These are phyloP conservation scores for Trifolium subterraneum DNA, from an alignment of 306 rosid species.

Conservation along the genomic window DNA sequence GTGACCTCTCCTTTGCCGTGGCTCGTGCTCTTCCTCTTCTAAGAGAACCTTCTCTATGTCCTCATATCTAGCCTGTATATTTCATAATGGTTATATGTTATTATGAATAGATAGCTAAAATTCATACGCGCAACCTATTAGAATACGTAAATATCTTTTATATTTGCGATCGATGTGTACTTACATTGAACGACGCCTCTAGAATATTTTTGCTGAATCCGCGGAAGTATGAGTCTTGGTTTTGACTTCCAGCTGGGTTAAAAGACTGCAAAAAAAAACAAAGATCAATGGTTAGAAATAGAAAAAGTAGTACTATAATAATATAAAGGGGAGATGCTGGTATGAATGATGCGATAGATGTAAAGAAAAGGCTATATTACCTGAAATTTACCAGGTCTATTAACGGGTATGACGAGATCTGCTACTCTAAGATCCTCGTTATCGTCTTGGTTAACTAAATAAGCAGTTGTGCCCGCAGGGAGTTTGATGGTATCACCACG, in stretches of 20 bases:
- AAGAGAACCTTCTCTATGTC: constrained; percentile 37
- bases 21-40: background rate
- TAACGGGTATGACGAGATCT: constrained; percentile 25
- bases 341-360: too few species aligned
- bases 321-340: background rate
- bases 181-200: constrained; percentile 45
- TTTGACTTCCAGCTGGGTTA: background rate
- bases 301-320: background rate
- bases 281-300: background rate
- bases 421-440: constrained; percentile 31
- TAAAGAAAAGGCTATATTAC: background rate
- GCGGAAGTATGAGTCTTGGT: constrained; percentile 31
- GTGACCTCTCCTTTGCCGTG: background rate
- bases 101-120: too few species aligned
- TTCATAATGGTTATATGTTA: background rate
- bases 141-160: too few species aligned
- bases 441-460: constrained; percentile 10
- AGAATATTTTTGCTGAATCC: constrained; percentile 42
- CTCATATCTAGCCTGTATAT: constrained; percentile 29
- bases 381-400: constrained; percentile 22
- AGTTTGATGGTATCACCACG: constrained; percentile 34
- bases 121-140: too few species aligned
- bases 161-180: background rate
- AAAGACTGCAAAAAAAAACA: constrained; percentile 35
- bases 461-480: constrained; percentile 23